Evolutionary conservation across 2,329 filamentous ascomycete species (phyloP).

Genomic region (Harringtonia lauricola): DNA sequence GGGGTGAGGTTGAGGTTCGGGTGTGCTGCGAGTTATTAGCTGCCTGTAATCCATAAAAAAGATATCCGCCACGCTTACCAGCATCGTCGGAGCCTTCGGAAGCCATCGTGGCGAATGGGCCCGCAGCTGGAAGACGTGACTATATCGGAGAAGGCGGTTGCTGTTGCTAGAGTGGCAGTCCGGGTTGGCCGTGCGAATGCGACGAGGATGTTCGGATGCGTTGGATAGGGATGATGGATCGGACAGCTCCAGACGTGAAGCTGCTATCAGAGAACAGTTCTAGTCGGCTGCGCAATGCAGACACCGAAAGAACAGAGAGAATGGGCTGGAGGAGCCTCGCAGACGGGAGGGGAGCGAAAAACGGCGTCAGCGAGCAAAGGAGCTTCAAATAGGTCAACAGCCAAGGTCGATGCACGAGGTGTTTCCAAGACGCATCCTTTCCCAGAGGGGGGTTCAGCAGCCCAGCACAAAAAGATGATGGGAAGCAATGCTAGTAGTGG

Average conservation of each 20-base stretch:
- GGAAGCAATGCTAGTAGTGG: no score
- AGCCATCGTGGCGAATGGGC: constrained; percentile 13
- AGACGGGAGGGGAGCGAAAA: no score
- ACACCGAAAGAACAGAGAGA: no score
- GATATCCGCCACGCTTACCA: constrained; percentile 10
- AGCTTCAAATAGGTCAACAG: not conserved
- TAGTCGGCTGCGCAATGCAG: no score
- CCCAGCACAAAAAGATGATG: not conserved
- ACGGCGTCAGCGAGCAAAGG: no score
- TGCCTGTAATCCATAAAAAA: not conserved
- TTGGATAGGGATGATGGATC: no score
- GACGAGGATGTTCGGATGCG: no score
- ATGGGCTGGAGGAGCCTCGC: no score
- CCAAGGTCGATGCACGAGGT: not conserved
- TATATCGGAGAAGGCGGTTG: not conserved
- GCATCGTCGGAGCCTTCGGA: constrained; percentile 17
- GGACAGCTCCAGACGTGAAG: no score
- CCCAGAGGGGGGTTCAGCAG: not conserved
- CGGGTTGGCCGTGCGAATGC: no score
- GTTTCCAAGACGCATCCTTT: constrained; percentile 1
- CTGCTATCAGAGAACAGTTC: no score
- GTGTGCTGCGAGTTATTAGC: constrained; percentile 26
- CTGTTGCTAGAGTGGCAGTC: not conserved
- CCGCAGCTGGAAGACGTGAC: not conserved
- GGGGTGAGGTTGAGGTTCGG: constrained; percentile 74